These are phyloP conservation scores for Backusella liffmaniae DNA, from an alignment of 192 early-diverging fungal genomes.

Conservation along the genomic window DNA sequence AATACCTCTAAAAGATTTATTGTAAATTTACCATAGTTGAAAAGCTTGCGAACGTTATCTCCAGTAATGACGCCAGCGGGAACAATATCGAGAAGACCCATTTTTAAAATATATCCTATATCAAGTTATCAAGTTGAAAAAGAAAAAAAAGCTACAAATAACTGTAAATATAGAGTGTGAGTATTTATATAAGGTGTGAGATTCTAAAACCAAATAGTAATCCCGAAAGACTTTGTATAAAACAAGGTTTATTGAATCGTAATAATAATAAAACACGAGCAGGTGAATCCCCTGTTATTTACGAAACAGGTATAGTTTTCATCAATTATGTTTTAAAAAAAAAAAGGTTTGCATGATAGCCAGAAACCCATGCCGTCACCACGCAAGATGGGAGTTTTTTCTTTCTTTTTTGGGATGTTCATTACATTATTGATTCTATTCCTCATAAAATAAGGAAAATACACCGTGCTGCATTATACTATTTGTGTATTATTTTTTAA, in stretches of 20 bases:
- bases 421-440: not conserved
- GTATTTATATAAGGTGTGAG: not conserved
- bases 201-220: not conserved
- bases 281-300: slow-evolving; percentile 1
- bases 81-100: slow-evolving; percentile 83
- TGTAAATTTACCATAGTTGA: slow-evolving; percentile 49
- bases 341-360: not conserved
- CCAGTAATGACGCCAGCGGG: slow-evolving; percentile 92
- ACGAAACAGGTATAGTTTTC: not conserved
- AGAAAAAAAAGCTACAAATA: slow-evolving; percentile 15
- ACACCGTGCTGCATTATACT: not conserved
- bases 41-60: slow-evolving; percentile 85
- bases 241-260: slow-evolving; percentile 2
- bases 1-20: not conserved
- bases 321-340: not conserved
- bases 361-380: not conserved
- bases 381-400: not conserved
- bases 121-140: not conserved
- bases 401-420: not conserved
- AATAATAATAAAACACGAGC: not conserved
- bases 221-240: not conserved
- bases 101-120: slow-evolving; percentile 29
- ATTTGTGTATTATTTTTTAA: not conserved
- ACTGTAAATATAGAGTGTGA: not conserved
- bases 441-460: not conserved